A percentile compares a stretch with the other conserved stretches of the same genome.
phyloP scores from a whole-genome alignment of 2,329 filamentous ascomycete genomes.

The Byssochlamys sp. region DNA sequence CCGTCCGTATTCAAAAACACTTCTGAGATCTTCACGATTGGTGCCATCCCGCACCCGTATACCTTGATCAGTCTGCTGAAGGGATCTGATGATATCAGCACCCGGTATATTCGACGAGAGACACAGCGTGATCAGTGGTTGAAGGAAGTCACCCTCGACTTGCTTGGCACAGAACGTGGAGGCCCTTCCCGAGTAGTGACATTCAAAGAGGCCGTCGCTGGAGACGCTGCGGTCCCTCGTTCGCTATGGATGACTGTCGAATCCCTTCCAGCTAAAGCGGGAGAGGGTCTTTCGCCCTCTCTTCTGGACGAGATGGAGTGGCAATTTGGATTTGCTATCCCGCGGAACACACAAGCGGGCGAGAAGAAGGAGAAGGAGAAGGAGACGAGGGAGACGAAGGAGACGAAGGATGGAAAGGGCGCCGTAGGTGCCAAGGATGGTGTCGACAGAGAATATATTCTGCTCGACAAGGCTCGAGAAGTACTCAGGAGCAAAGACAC shows the following conservation, averaged over 20 bases:
- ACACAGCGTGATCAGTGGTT: slow-evolving; percentile 74
- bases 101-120: slow-evolving; percentile 56
- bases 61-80: slow-evolving; percentile 63
- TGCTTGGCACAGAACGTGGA: slow-evolving; percentile 55
- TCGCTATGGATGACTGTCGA: slow-evolving; percentile 78
- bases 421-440: slow-evolving; percentile 29
- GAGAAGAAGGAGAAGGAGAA: slow-evolving; percentile 27
- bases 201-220: slow-evolving; percentile 74
- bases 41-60: slow-evolving; percentile 82
- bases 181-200: slow-evolving; percentile 57
- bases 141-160: slow-evolving; percentile 56
- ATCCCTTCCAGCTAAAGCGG: slow-evolving; percentile 36
- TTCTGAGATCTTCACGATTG: slow-evolving; percentile 67
- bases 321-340: slow-evolving; percentile 78
- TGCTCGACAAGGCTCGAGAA: slow-evolving; percentile 43
- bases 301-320: slow-evolving; percentile 63
- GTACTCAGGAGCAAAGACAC: slow-evolving; percentile 31
- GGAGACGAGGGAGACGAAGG: slow-evolving; percentile 2
- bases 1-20: slow-evolving; percentile 61
- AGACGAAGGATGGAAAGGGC: slow-evolving; percentile 25
- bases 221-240: slow-evolving; percentile 52
- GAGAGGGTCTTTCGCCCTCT: slow-evolving; percentile 46
- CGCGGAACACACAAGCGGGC: slow-evolving; percentile 38
- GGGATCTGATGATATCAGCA: slow-evolving; percentile 49
- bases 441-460: slow-evolving; percentile 35